Evolutionary conservation across 768 basidiomycete genomes (phyloP), one percentile per base, ranked within the genome.

Genomic region (Auriscalpium orientale): DNA sequence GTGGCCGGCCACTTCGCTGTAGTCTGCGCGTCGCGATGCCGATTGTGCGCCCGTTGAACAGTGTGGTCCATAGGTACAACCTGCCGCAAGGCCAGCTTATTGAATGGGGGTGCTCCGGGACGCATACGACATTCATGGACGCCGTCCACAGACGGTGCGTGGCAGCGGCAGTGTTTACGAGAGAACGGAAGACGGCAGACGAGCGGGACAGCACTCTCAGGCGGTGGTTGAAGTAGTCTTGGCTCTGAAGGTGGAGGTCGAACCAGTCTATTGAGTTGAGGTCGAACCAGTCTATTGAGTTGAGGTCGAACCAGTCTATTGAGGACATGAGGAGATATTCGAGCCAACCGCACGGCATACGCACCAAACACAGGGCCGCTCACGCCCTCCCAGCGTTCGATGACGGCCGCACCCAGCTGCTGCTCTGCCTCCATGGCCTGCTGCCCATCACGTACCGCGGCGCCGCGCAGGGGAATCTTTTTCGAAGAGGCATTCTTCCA

Each of bases 341-440:
- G 38, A 16, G 53, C 18, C 33, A 47, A 58, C 60, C 7, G 59
- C 36, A 11, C 12, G 11, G 28, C 54, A 8, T 44, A 40, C 38
- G 38, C 38, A 65, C 59, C 57, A 46, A 57, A 52, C 5, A 58
- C n/a, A n/a, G n/a, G n/a, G n/a, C 55, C 58, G 46, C 36, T 58
- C 48, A 59, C 52, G 48, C 54, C 40, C 63, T 49, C 55, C 13
- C 67, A 97, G 92, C 89, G 0, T 94, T 90, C 72, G 93, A 99
- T 70, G 92, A 97, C 61, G 97, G 97, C 48, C 84, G 95, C 38
- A 87, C 91, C 0, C 91, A 95, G 65, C 78, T 98, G 16, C 79
- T 99, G 28, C 84, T 98, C 55, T 93, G 91, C 61, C 64, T 95
- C 3, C 90, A 95, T 66, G 97, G 97, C 10, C 81, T 98, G 5